A percentile compares a stretch with the other conserved stretches of the same genome.
Conservation (phyloP, 2,329 filamentous ascomycete species). For the Paracamarosporium sp. region DNA sequence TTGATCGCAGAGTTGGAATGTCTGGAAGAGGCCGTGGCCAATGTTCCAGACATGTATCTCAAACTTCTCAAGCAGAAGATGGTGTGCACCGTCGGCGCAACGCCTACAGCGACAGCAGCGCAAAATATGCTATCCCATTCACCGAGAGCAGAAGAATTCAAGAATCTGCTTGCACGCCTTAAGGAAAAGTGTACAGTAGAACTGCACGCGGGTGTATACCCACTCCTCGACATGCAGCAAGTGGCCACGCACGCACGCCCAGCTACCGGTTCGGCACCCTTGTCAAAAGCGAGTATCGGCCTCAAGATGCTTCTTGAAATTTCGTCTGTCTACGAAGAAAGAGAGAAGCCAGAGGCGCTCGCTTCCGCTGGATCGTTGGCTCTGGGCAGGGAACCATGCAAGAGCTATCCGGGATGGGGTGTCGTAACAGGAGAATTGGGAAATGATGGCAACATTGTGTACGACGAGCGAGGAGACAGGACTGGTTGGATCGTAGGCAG, state of each 20-base stretch:
- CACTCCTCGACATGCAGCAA: slow-evolving; percentile 79
- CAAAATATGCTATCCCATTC: slow-evolving; percentile 61
- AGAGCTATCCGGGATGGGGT: slow-evolving; percentile 75
- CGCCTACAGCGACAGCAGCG: slow-evolving; percentile 73
- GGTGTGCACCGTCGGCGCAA: slow-evolving; percentile 75
- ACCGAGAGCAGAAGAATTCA: slow-evolving; percentile 50
- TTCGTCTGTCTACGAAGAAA: slow-evolving; percentile 66
- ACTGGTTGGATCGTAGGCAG: slow-evolving; percentile 71
- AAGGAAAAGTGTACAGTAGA: slow-evolving; percentile 59
- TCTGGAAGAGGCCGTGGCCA: slow-evolving; percentile 56
- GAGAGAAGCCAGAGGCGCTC: slow-evolving; percentile 65
- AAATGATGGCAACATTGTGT: slow-evolving; percentile 26
- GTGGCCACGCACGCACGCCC: slow-evolving; percentile 72
- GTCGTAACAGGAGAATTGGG: slow-evolving; percentile 67
- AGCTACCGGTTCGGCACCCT: slow-evolving; percentile 29
- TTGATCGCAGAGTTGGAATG: slow-evolving; percentile 67
- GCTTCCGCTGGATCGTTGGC: slow-evolving; percentile 73
- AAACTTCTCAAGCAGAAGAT: slow-evolving; percentile 24
- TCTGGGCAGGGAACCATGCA: slow-evolving; percentile 75
- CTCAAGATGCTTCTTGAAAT: slow-evolving; percentile 76
- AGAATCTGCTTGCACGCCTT: slow-evolving; percentile 47
- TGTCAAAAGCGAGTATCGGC: slow-evolving; percentile 66
- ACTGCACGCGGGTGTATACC: slow-evolving; percentile 79
- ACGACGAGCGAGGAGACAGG: slow-evolving; percentile 33
- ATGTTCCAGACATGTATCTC: slow-evolving; percentile 38